phyloP scores from a whole-genome alignment of 345 rosid species.

The Toxicodendron radicans region DNA sequence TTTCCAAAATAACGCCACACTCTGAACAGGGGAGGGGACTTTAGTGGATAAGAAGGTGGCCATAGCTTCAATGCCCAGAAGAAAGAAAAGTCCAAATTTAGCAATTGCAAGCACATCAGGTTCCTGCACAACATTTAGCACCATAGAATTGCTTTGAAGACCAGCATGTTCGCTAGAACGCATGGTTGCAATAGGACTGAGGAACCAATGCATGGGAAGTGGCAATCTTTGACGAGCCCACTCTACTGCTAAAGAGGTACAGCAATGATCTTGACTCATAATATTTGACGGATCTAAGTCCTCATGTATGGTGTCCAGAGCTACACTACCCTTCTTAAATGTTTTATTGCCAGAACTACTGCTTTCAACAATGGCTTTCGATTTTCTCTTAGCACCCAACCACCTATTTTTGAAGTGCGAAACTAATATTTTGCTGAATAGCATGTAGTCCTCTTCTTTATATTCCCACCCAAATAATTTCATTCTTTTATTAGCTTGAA shows the following conservation, averaged over 20 bases:
- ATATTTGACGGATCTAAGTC: constrained; percentile 47
- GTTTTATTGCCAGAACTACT: constrained; percentile 22
- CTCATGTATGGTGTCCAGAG: constrained; percentile 80
- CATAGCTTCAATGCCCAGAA: constrained; percentile 73
- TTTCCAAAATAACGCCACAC: constrained; percentile 78
- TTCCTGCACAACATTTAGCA: constrained; percentile 25
- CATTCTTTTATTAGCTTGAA: constrained; percentile 33
- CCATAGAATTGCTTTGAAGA: constrained; percentile 26
- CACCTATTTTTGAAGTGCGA: constrained; percentile 76
- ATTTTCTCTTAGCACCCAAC: constrained; percentile 61
- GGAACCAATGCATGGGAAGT: constrained; percentile 87
- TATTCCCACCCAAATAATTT: constrained; percentile 44
- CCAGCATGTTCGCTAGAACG: constrained; percentile 34
- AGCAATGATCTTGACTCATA: constrained; percentile 30
- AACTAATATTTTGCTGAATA: constrained; percentile 46
- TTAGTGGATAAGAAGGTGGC: constrained; percentile 36
- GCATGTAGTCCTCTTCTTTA: constrained; percentile 48
- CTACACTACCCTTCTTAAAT: constrained; percentile 30
- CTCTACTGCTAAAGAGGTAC: constrained; percentile 44
- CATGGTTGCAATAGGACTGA: constrained; percentile 71
- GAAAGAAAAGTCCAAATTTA: constrained; percentile 77
- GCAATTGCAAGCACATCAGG: constrained; percentile 47
- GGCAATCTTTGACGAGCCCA: constrained; percentile 91
- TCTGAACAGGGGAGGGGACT: constrained; percentile 47
- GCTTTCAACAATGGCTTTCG: constrained; percentile 30